phyloP scores from a whole-genome alignment of 768 basidiomycete genomes.

The Russula foetens region DNA sequence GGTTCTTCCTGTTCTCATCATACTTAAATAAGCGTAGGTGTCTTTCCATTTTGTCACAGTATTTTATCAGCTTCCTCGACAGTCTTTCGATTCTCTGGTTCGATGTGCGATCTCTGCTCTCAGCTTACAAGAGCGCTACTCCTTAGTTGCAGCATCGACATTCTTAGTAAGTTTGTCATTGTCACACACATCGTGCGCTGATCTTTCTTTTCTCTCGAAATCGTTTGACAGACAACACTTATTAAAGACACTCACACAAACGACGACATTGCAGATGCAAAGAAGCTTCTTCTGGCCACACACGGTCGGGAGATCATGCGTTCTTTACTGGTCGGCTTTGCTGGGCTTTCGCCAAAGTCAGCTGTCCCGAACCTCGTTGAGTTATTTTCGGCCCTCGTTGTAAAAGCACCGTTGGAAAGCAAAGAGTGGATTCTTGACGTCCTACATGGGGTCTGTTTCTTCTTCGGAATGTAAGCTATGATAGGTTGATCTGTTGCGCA shows the following conservation, averaged over 20 bases:
- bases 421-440: slow-evolving; percentile 68
- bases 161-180: slow-evolving; percentile 58
- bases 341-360: slow-evolving; percentile 76
- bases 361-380: slow-evolving; percentile 80
- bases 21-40: slow-evolving; percentile 22
- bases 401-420: slow-evolving; percentile 45
- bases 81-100: slow-evolving; percentile 58
- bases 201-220: neutral
- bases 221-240: slow-evolving; percentile 44
- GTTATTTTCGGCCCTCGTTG: slow-evolving; percentile 59
- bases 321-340: slow-evolving; percentile 72
- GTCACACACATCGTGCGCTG: neutral
- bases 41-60: slow-evolving; percentile 52
- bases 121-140: slow-evolving; percentile 75
- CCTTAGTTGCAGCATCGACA: slow-evolving; percentile 69
- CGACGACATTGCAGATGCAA: slow-evolving; percentile 50
- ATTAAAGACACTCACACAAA: slow-evolving; percentile 58
- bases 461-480: neutral
- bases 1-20: neutral
- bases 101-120: slow-evolving; percentile 61
- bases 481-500: slow-evolving; percentile 24
- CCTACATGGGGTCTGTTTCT: slow-evolving; percentile 46
- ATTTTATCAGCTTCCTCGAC: slow-evolving; percentile 56
- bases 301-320: slow-evolving; percentile 65
- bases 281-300: slow-evolving; percentile 39